These are phyloP conservation scores for Apiospora sp. DNA, from an alignment of 2,329 filamentous ascomycete genomes.

Conservation along the genomic window DNA sequence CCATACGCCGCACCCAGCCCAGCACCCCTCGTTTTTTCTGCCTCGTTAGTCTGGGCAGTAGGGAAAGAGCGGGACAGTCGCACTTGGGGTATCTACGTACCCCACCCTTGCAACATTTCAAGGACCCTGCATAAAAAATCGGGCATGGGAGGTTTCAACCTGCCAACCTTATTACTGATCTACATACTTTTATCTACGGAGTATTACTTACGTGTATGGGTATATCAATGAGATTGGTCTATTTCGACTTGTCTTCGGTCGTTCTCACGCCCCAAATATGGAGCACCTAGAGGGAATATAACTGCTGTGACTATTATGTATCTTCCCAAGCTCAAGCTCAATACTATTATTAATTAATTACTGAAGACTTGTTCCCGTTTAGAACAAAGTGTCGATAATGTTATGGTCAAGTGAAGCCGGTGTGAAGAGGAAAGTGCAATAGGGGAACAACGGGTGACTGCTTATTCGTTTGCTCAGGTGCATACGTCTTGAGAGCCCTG, in stretches of 20 bases:
- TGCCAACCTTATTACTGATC: background rate
- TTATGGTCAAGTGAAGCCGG: background rate
- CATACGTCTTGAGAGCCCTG: background rate
- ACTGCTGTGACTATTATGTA: background rate
- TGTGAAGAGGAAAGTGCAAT: background rate
- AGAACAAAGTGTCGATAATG: background rate
- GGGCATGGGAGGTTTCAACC: background rate
- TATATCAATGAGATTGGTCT: too few species aligned
- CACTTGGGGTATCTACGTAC: background rate
- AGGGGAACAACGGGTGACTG: background rate
- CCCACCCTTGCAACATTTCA: background rate
- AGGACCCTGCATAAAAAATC: background rate
- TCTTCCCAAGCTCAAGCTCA: background rate
- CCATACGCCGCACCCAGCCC: background rate
- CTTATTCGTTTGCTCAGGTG: background rate
- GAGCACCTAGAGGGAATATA: background rate
- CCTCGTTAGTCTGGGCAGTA: background rate
- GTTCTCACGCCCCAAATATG: background rate
- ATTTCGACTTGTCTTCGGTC: too few species aligned
- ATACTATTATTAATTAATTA: background rate
- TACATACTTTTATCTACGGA: too few species aligned
- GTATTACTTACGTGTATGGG: too few species aligned
- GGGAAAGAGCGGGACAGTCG: too few species aligned
- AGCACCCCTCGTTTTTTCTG: slow-evolving; percentile 14
- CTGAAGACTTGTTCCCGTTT: background rate